Percentiles rank a stretch among this genome's conserved stretches.
Conservation (phyloP, 1,284 basidiomycete species). For the Cutaneotrichosporon cyanovorans region DNA sequence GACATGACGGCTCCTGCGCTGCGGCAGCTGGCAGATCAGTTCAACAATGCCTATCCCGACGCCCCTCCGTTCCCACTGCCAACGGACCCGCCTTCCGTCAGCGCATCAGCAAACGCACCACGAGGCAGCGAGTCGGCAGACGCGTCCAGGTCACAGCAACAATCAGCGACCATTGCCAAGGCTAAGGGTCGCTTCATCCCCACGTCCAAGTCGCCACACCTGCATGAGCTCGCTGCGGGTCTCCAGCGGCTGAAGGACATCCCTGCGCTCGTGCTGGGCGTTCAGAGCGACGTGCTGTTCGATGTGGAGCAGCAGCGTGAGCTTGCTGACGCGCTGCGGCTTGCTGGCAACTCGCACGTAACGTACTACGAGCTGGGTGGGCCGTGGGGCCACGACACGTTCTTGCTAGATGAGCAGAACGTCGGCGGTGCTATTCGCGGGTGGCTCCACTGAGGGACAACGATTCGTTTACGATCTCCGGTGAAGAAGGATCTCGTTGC, state of each 20-base stretch:
- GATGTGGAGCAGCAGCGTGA: constrained; percentile 97
- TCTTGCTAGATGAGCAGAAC: constrained; percentile 73
- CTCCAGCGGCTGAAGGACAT: constrained; percentile 67
- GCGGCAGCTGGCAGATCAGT: constrained; percentile 53
- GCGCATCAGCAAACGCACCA: constrained; percentile 11
- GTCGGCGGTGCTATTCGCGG: constrained; percentile 72
- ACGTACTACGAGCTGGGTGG: constrained; percentile 97
- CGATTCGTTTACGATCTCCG: no score
- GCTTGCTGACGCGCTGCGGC: constrained; percentile 80
- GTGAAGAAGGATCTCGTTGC: no score
- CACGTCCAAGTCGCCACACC: constrained; percentile 57
- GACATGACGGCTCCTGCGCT: constrained; percentile 83
- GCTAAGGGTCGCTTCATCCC: constrained; percentile 49
- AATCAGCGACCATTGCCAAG: not conserved
- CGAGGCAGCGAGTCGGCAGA: no score
- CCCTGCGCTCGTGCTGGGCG: constrained; percentile 82
- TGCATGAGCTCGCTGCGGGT: constrained; percentile 75
- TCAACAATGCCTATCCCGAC: constrained; percentile 33
- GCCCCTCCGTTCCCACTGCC: constrained; percentile 41
- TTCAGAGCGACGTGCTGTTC: constrained; percentile 94
- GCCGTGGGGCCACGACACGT: constrained; percentile 97
- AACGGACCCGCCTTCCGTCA: constrained; percentile 29
- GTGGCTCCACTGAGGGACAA: constrained; percentile 45
- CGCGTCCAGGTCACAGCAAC: not conserved
- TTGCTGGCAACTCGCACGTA: constrained; percentile 79